Evolutionary conservation across 108 stramenopile genomes (phyloP), one percentile per base, ranked within the genome.

Genomic region (Pseudonitzschia multiseries): DNA sequence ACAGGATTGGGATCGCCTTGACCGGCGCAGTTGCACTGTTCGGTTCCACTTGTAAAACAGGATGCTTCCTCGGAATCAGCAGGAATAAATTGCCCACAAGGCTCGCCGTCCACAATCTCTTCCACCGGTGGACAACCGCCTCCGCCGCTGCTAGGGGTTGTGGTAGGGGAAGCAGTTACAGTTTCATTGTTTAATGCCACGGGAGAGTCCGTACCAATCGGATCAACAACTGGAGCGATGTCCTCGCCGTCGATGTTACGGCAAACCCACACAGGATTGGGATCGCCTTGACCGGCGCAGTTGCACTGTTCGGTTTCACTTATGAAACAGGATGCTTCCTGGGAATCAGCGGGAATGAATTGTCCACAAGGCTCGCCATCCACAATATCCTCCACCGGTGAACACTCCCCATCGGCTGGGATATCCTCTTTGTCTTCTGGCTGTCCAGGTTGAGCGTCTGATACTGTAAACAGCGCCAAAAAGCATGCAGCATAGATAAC

Each of bases 1-100:
- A 59, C 57, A 59, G 57, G 29, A 59, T 31, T 9, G 27, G 29
- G 27, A 59, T 22, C 26, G 8, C 26, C 57, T 31, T 59, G 57
- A 31, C 57, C 57, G 14, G 57, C 12, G n/a, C 57, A 59, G 29
- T 31, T 28, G 15, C 57, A 59, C 26, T 59, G 57, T 59, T 28
- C 29, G n/a, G 29, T 31, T n/a, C 5, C 57, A 59, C 29, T n/a
- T 14, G n/a, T 27, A n/a, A 59, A 59, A 27, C 57, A 59, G 14
- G 57, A 28, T 59, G 27, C 29, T 59, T 59, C 57, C 12, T 31
- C 8, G 27, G 57, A 28, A 27, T 27, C 24, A 31, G 24, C 24
- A 4, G 57, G 57, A 59, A 59, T 59, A 27, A 59, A 59, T 0
- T 0, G 20, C 15, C 57, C 27, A 27, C 57, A 59, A 59, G 27